Evolutionary conservation across 805 yeast genomes (phyloP).

Genomic region (Teunomyces stri): DNA sequence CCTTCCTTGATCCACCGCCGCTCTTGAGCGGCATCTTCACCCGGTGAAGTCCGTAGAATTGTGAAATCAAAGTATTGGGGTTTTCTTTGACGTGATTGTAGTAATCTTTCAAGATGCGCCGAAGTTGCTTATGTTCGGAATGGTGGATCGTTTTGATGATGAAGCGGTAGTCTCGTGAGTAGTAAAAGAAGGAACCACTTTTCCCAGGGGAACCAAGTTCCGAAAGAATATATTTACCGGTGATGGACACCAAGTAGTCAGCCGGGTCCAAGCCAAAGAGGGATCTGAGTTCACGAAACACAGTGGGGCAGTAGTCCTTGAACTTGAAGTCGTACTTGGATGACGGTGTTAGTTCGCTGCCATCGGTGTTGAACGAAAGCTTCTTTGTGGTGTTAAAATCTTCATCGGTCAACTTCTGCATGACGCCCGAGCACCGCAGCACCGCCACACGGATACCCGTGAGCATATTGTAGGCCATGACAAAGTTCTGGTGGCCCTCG

Average conservation of each 20-base stretch:
- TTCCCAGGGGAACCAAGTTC: constrained; percentile 96
- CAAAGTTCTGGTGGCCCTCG: constrained; percentile 92
- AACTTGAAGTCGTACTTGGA: constrained; percentile 94
- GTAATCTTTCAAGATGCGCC: constrained; percentile 71
- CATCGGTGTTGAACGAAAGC: constrained; percentile 80
- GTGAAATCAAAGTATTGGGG: constrained; percentile 89
- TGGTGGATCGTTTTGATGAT: constrained; percentile 96
- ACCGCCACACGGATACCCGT: constrained; percentile 97
- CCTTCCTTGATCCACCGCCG: constrained; percentile 57
- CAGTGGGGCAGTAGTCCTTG: constrained; percentile 94
- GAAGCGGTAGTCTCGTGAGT: constrained; percentile 87
- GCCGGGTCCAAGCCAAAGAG: constrained; percentile 91
- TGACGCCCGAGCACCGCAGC: constrained; percentile 83
- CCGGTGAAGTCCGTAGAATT: constrained; percentile 93
- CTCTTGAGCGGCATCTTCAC: constrained; percentile 76
- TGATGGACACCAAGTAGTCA: constrained; percentile 86
- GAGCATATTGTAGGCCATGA: constrained; percentile 94
- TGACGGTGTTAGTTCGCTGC: constrained; percentile 88
- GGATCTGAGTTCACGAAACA: constrained; percentile 79
- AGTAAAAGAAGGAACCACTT: constrained; percentile 94
- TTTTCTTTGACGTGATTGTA: constrained; percentile 75
- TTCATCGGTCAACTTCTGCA: constrained; percentile 63
- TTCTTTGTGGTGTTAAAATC: constrained; percentile 77
- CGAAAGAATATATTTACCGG: constrained; percentile 87
- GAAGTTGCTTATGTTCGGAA: constrained; percentile 81